Base-by-base conservation (phyloP, 225 moss, liverwort and hornwort genomes). In the Neckera pumila region DNA sequence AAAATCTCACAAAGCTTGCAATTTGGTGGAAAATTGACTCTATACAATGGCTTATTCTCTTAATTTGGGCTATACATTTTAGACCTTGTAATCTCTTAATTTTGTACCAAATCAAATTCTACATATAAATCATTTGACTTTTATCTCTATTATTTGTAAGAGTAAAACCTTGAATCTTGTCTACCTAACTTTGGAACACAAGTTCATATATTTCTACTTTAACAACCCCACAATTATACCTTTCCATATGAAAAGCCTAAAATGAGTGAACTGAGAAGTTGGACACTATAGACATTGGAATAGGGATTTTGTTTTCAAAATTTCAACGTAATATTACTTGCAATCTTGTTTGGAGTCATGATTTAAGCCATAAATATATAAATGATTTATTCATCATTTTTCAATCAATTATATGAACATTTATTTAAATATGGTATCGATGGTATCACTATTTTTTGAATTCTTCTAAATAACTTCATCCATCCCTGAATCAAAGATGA, bases 1-100 rank as follows among this genome's bases (percentile, higher is more conserved):
- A 25, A 40, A 40, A 3, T 70, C 12, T 70, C 1, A 40, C 0
- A 14, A 0, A 38, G 8, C 4, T 0, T 40, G 0, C 0, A 4
- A 70, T 40, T 40, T 70, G 14, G 40, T 40, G 1, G 23, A 40
- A 70, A 70, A 40, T 40, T 25, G 1, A 25, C 1, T 70, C 4
- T 40, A 25, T 4, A 14, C 8, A 25, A 25, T 25, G 40, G 4
- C 3, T 40, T 25, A 8, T 70, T 40, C 1, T 70, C 3, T 2
- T 2, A n/a, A n/a, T n/a, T 66, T 67, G 21, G 12, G 0, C 7
- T 22, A 38, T 13, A 40, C 42, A 71, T 42, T 71, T 42, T 15
- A 71, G 27, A 40, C 40, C 14, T 70, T 25, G 4, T 27, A 42
- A 42, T 71, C 9, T 71, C 16, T 5, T 42, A 71, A 1, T 42